phyloP scores from a whole-genome alignment of 2,329 filamentous ascomycete species.

The Plenodomus biglobosus region DNA sequence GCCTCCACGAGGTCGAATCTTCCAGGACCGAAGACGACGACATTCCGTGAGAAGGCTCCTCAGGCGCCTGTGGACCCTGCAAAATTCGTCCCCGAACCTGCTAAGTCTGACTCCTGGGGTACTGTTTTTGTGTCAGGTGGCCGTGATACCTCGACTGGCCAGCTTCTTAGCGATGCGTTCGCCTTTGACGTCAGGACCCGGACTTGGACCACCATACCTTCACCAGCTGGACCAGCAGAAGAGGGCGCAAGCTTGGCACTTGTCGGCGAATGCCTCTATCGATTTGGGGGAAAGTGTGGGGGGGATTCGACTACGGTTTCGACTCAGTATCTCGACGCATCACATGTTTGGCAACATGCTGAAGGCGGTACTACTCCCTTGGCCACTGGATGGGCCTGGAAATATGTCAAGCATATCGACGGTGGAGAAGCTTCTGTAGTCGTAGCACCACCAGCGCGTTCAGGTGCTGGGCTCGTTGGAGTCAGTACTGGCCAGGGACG shows the following conservation, averaged over 20 bases:
- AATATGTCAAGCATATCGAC: slow-evolving; percentile 27
- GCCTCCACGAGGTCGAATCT: slow-evolving; percentile 44
- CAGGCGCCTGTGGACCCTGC: slow-evolving; percentile 48
- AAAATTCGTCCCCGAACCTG: slow-evolving; percentile 46
- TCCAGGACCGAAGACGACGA: slow-evolving; percentile 40
- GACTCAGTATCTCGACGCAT: slow-evolving; percentile 38
- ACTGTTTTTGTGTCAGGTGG: slow-evolving; percentile 58
- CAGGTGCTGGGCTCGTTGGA: slow-evolving; percentile 49
- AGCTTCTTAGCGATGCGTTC: slow-evolving; percentile 51
- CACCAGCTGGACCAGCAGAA: slow-evolving; percentile 43
- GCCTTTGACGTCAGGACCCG: slow-evolving; percentile 53
- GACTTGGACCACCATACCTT: slow-evolving; percentile 55
- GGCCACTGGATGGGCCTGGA: slow-evolving; percentile 37
- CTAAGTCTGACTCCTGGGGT: slow-evolving; percentile 47
- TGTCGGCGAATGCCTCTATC: slow-evolving; percentile 51
- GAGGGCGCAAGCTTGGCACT: slow-evolving; percentile 49
- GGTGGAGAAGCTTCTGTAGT: slow-evolving; percentile 5
- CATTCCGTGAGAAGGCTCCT: slow-evolving; percentile 38
- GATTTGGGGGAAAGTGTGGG: slow-evolving; percentile 45
- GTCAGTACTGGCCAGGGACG: slow-evolving; percentile 57
- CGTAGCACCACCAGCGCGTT: slow-evolving; percentile 46
- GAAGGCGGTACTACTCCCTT: slow-evolving; percentile 41
- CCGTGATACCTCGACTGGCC: slow-evolving; percentile 18
- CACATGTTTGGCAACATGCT: slow-evolving; percentile 39
- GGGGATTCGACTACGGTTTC: slow-evolving; percentile 14